Evolutionary conservation across 345 rosid genomes (phyloP), one percentile per base, ranked within the genome.

Genomic region (Arabis alpina): DNA sequence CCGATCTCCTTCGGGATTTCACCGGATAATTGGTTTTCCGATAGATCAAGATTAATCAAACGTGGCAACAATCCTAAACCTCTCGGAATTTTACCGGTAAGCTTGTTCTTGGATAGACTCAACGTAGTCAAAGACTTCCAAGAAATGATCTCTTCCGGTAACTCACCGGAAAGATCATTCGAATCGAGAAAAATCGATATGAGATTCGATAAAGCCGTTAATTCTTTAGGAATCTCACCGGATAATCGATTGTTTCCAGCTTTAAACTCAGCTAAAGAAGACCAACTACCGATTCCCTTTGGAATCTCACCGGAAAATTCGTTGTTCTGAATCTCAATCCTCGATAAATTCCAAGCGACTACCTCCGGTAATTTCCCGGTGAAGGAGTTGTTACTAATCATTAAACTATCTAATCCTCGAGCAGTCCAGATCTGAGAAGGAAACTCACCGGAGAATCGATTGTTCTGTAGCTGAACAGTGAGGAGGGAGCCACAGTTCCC

Each of bases 241-340:
- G 93, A 86, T 12, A 93, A 67, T 4, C 72, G 68, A 72, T 93
- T 93, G 81, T 91, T 86, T 56, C 89, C 83, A 2, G 93, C 97
- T 30, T 80, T 23, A 32, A 93, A 80, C 48, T 77, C 90, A 3
- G 14, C 58, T 77, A 93, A 16, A 32, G 77, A 79, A 5, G 77
- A 79, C 95, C 96, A 91, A 42, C 81, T 64, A 16, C 80, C 81
- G 15, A 84, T 72, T 6, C 28, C 77, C 9, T 13, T 36, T 1
- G 95, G 99, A 65, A 94, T 86, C 69, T 76, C 81, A 39, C 99
- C 99, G 0, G 89, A 85, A 69, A 94, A 89, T 12, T 13, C 34
- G 70, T 94, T 94, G 85, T 86, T 75, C 54, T 81, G 82, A 10
- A 91, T 80, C 64, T 94, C 95, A 49, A 91, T 63, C 42, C 93